phyloP scores from a whole-genome alignment of 306 rosid species.

The Castanospermum australe region DNA sequence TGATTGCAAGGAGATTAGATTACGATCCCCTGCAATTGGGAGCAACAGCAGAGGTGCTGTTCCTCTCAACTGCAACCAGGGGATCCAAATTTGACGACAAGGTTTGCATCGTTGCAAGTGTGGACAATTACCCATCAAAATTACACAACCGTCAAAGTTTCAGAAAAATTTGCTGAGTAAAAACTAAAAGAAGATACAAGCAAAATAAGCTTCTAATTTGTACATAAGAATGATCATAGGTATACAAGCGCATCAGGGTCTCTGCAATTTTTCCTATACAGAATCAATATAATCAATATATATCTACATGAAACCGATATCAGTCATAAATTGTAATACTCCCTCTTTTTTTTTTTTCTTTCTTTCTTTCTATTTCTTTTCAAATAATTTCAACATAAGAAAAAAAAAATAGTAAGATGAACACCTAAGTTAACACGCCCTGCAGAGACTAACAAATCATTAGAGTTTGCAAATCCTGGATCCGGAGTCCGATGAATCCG shows the following conservation, averaged over 20 bases:
- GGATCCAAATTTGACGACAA: too few relatives aligned
- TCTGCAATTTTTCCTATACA: background rate
- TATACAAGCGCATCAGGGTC: background rate
- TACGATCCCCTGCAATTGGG: too few relatives aligned
- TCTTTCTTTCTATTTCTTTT: background rate
- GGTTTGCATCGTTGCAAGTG: too few relatives aligned
- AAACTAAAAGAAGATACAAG: background rate
- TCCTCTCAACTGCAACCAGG: too few relatives aligned
- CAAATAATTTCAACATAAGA: background rate
- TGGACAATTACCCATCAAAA: background rate
- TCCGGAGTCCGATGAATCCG: background rate
- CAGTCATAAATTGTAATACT: too few relatives aligned
- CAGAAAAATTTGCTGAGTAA: background rate
- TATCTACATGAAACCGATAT: background rate
- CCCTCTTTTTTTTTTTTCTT: too few relatives aligned
- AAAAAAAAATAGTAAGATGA: background rate
- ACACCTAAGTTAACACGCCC: background rate
- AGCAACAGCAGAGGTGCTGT: too few relatives aligned
- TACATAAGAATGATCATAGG: background rate
- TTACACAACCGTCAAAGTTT: background rate
- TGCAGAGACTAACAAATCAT: background rate
- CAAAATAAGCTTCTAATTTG: background rate
- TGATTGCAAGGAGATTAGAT: too few relatives aligned
- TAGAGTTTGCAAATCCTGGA: background rate
- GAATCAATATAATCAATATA: background rate